Percentiles rank a stretch among this genome's conserved stretches.
phyloP scores from a whole-genome alignment of 192 early-diverging fungal species.

The Diversispora epigaea region DNA sequence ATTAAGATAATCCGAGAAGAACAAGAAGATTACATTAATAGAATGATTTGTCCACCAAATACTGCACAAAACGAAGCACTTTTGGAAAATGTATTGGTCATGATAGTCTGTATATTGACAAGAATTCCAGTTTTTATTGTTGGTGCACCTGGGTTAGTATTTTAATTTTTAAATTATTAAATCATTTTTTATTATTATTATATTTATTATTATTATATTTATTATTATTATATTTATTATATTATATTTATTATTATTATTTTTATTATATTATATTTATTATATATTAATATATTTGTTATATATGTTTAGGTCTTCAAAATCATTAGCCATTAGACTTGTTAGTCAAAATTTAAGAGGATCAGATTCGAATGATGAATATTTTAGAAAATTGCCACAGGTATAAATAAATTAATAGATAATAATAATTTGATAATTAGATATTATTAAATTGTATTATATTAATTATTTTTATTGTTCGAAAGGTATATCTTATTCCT shows the following conservation, averaged over 20 bases:
- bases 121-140: conserved; percentile 32
- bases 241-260: no score
- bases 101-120: conserved; percentile 31
- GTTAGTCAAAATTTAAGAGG: conserved; percentile 30
- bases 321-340: conserved; percentile 30
- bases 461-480: background rate
- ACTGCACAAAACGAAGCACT: conserved; percentile 25
- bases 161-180: background rate
- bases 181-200: background rate
- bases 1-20: conserved; percentile 12
- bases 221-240: background rate
- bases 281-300: no score
- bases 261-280: background rate
- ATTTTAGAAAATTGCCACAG: conserved; percentile 27
- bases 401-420: background rate
- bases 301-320: conserved; percentile 9
- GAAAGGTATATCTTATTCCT: conserved; percentile 28
- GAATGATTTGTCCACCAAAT: conserved; percentile 7
- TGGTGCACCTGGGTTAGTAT: conserved; percentile 27
- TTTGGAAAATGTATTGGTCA: conserved; percentile 28
- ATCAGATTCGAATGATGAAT: conserved; percentile 20
- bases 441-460: background rate
- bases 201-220: background rate
- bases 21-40: conserved; percentile 27
- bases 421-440: background rate